Base-by-base conservation (phyloP, 768 basidiomycete genomes). In the Suillus decipiens region DNA sequence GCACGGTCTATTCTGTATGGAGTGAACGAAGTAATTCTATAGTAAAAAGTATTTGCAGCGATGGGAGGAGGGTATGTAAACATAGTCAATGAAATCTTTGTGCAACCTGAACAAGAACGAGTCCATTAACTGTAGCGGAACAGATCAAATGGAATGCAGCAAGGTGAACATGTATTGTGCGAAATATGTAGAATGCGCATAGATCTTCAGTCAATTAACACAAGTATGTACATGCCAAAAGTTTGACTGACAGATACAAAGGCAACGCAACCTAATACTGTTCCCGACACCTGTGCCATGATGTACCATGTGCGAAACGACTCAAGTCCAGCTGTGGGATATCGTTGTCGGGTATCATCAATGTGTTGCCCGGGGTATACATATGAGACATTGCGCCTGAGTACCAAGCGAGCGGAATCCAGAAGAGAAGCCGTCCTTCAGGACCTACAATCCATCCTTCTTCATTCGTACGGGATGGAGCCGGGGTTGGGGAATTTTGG, bases 351-450 rank as follows among this genome's bases (percentile, higher is more conserved):
- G 45, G 10, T 22, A 51, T 45, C 58, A 59, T 24, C 31, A 63
- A 5, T 4, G 24, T 33, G 59, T 60, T 63, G 5, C 48, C 33
- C 12, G 51, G 19, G 15, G 50, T 24, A 63, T 53, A 48, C 7
- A 47, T n/a, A n/a, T n/a, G n/a, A n/a, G n/a, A n/a, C n/a, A n/a
- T n/a, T n/a, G 7, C 15, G 15, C 5, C 14, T 6, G 15, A 2
- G 39, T 41, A 17, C 1, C 14, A 5, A 5, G 12, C 37, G 15
- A n/a, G 15, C 4, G 61, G 61, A 5, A 61, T 43, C 24, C 61
- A 61, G 31, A 61, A 34, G 14, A 61, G 48, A 19, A 61, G 54
- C 4, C 28, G 28, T 24, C 51, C 61, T 12, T 58, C 39, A 14
- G 50, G 42, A 33, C 47, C 47, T 28, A 48, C 14, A 48, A 48